These are phyloP conservation scores for Phytophthora brassicae DNA, from an alignment of 352 stramenopile genomes.

Conservation along the genomic window DNA sequence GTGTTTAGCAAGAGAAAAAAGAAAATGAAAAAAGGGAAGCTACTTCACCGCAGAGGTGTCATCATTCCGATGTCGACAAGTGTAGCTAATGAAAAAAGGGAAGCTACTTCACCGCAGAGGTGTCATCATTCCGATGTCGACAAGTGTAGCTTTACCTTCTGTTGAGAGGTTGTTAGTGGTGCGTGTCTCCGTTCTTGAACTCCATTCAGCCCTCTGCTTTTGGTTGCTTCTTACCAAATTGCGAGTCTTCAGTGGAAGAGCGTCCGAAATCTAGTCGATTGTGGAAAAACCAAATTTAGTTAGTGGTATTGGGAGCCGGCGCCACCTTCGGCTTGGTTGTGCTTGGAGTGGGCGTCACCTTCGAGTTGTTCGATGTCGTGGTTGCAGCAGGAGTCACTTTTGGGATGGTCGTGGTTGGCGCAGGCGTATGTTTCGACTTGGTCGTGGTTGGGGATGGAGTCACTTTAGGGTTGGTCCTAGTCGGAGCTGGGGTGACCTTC, in stretches of 20 bases:
- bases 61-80: conserved; percentile 18
- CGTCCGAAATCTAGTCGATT: neutral
- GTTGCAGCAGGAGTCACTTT: conserved; percentile 5
- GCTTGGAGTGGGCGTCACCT: neutral
- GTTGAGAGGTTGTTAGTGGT: neutral
- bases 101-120: too few species aligned
- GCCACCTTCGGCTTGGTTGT: neutral
- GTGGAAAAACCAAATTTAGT: neutral
- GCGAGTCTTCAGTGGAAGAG: neutral
- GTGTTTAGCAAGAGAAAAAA: too few species aligned
- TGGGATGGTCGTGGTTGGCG: neutral
- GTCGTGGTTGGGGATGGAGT: conserved; percentile 1
- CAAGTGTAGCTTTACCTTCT: too few species aligned
- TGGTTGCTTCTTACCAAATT: neutral
- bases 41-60: neutral
- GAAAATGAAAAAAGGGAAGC: neutral
- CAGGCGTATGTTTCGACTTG: neutral
- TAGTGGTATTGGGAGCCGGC: neutral
- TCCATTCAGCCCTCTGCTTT: neutral
- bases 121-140: too few species aligned
- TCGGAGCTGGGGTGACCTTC: neutral
- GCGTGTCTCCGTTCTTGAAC: neutral
- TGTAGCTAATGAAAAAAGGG: too few species aligned
- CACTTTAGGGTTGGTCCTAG: neutral
- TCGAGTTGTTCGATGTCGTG: too few species aligned